A percentile compares a stretch with the other conserved stretches of the same genome.
phyloP scores from a whole-genome alignment of 495 filamentous ascomycete genomes.

The Neurospora africana region DNA sequence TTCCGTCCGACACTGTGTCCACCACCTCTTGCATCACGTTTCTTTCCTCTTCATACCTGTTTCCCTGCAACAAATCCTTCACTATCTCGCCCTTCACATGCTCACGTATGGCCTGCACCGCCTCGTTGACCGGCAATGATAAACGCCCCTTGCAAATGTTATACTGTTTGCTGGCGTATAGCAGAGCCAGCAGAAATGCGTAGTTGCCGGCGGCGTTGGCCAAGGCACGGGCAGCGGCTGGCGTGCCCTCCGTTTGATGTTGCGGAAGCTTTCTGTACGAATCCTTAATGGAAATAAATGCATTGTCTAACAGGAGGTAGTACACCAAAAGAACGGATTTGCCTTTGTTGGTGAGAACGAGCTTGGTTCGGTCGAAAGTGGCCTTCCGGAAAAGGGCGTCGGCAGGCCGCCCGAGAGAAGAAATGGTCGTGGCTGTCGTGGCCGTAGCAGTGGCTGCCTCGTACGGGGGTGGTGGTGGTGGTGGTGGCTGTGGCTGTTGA shows the following conservation, averaged over 20 bases:
- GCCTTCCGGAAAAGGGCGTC: not conserved
- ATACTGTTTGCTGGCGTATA: not conserved
- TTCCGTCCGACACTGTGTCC: not conserved
- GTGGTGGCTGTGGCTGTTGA: too few relatives aligned
- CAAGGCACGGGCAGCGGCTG: not conserved
- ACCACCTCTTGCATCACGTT: not conserved
- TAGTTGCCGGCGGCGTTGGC: not conserved
- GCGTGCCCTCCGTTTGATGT: not conserved
- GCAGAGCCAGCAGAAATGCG: not conserved
- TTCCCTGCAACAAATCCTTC: not conserved
- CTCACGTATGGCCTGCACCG: not conserved
- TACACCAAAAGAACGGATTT: not conserved
- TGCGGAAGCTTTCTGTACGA: not conserved
- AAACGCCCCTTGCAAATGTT: not conserved
- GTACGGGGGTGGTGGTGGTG: not conserved
- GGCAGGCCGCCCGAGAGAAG: not conserved
- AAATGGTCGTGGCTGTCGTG: not conserved
- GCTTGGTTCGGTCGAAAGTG: not conserved
- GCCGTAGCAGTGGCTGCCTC: not conserved
- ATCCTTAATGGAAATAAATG: rapidly evolving
- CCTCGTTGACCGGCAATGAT: not conserved
- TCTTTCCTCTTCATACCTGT: not conserved
- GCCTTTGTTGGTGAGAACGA: not conserved
- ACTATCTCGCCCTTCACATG: not conserved
- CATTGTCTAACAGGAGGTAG: not conserved